These are phyloP conservation scores for Gymnopilus dilepis DNA, from an alignment of 768 basidiomycete species.

Conservation along the genomic window DNA sequence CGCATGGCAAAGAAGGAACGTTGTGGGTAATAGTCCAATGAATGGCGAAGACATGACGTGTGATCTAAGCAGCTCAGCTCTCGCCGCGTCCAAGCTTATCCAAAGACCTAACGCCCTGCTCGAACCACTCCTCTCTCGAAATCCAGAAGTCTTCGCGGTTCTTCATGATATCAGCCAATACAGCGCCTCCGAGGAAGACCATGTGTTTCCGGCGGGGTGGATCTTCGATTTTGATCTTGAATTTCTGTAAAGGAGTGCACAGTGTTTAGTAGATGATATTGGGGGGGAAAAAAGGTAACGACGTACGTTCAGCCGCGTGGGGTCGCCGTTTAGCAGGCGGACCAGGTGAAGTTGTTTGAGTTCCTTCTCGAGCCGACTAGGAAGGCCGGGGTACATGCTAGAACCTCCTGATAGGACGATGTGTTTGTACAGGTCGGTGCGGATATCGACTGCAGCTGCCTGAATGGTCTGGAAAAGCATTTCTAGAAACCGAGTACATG, in stretches of 20 bases:
- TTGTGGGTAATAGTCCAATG: neutral
- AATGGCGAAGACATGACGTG: neutral
- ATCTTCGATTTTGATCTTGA: slow-evolving; percentile 99
- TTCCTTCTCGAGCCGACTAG: slow-evolving; percentile 96
- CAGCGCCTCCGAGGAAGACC: slow-evolving; percentile 99
- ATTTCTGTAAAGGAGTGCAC: slow-evolving; percentile 70
- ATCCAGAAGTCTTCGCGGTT: slow-evolving; percentile 95
- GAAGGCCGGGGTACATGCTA: slow-evolving; percentile 98
- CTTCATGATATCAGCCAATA: slow-evolving; percentile 99
- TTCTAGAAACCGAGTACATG: slow-evolving; percentile 50
- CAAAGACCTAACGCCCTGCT: slow-evolving; percentile 80
- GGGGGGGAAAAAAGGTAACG: neutral
- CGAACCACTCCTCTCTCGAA: slow-evolving; percentile 91
- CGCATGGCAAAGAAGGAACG: neutral
- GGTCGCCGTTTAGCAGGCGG: slow-evolving; percentile 84
- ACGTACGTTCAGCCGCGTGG: slow-evolving; percentile 84
- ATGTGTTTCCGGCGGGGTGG: slow-evolving; percentile 98
- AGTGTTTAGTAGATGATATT: neutral
- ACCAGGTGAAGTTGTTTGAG: slow-evolving; percentile 99
- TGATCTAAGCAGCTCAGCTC: slow-evolving; percentile 15
- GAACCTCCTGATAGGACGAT: slow-evolving; percentile 97
- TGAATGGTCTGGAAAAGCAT: slow-evolving; percentile 98
- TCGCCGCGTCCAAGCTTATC: slow-evolving; percentile 79
- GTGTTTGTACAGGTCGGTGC: slow-evolving; percentile 94
- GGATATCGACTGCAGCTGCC: slow-evolving; percentile 85